Conservation (phyloP, 805 yeast genomes). For the Zygosaccharomyces lentus region DNA sequence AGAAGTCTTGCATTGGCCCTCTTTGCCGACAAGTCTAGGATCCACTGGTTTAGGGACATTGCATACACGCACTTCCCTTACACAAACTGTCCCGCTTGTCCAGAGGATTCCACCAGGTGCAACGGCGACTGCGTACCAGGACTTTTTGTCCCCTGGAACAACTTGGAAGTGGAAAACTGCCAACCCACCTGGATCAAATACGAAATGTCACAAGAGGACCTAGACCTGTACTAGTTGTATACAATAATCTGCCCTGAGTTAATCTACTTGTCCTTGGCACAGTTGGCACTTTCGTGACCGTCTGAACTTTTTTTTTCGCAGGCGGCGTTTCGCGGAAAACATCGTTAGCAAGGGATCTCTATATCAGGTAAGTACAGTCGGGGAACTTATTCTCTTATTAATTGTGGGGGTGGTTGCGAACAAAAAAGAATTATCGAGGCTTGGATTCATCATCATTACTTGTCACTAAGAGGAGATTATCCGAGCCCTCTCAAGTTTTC, state of each 20-base stretch:
- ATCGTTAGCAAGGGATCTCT: neutral
- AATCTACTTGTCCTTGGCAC: neutral
- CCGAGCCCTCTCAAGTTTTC: neutral
- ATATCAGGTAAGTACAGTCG: neutral
- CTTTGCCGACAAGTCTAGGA: slow-evolving; percentile 60
- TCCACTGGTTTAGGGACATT: slow-evolving; percentile 86
- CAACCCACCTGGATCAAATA: slow-evolving; percentile 62
- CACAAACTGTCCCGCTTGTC: slow-evolving; percentile 57
- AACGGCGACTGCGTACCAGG: slow-evolving; percentile 49
- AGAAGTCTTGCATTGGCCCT: slow-evolving; percentile 70
- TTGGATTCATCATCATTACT: neutral
- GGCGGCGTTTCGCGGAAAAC: neutral
- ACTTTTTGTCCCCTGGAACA: slow-evolving; percentile 47
- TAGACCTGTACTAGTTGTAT: slow-evolving; percentile 18
- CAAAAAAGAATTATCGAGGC: neutral
- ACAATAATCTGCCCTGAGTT: neutral
- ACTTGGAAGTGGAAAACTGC: slow-evolving; percentile 67
- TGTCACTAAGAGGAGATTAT: neutral
- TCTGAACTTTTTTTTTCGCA: neutral
- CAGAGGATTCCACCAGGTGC: slow-evolving; percentile 44
- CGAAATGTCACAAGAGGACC: slow-evolving; percentile 36
- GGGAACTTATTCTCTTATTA: neutral
- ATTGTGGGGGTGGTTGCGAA: neutral
- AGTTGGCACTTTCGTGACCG: neutral
- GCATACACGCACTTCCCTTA: slow-evolving; percentile 77